These are phyloP conservation scores for Pestalotiopsis sp. DNA, from an alignment of 2,329 filamentous ascomycete species.

Conservation along the genomic window DNA sequence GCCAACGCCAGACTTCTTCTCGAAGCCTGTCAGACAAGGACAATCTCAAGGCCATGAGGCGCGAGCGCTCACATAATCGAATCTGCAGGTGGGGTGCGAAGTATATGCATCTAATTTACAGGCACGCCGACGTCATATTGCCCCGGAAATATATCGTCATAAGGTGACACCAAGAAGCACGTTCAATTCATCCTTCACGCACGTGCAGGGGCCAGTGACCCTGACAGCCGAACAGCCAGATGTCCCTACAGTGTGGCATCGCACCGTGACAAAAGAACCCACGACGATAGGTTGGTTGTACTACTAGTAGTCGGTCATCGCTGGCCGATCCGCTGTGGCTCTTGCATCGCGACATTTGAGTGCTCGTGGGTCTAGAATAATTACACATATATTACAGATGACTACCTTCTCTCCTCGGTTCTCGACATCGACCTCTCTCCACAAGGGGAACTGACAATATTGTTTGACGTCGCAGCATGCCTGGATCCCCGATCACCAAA, in stretches of 20 bases:
- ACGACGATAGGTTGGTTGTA: slow-evolving; percentile 2
- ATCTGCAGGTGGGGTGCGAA: slow-evolving; percentile 6
- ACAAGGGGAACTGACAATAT: no score
- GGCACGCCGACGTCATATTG: slow-evolving; percentile 12
- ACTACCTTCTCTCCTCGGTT: no score
- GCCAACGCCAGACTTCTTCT: slow-evolving; percentile 9
- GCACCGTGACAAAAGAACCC: neutral
- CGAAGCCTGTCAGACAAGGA: slow-evolving; percentile 5
- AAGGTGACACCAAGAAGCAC: neutral
- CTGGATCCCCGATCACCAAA: no score
- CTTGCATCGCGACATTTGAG: no score
- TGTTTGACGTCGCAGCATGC: no score
- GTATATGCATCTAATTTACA: slow-evolving; percentile 7
- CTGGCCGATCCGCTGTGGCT: no score
- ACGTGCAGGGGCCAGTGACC: neutral
- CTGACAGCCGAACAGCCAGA: neutral
- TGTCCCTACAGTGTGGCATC: slow-evolving; percentile 7
- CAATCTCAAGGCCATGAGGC: neutral
- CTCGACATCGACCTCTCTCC: no score
- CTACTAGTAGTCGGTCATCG: no score
- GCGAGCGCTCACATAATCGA: neutral
- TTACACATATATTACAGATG: no score
- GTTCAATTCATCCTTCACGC: slow-evolving; percentile 3
- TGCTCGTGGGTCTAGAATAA: no score
- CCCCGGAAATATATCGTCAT: slow-evolving; percentile 9